Evolutionary conservation across 495 filamentous ascomycete genomes (phyloP), one percentile per base, ranked within the genome.

Genomic region (Tuber borchii): DNA sequence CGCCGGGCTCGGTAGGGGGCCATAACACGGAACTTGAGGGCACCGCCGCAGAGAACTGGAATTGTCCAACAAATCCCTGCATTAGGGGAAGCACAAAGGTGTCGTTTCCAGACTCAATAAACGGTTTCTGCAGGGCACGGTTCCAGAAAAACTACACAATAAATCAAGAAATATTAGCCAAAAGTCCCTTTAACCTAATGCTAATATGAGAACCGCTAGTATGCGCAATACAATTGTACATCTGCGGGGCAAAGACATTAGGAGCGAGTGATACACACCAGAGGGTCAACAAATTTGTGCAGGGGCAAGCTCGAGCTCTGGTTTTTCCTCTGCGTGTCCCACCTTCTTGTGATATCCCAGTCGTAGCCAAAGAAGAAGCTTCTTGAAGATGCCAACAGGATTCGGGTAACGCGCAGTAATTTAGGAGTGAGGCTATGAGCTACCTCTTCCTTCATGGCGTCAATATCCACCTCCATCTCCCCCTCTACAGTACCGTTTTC

Each of bases 341-440:
- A 82, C 76, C 88, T 89, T 68, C 90, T 87, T 17, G 95, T 97
- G 45, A 97, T 87, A 81, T 97, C 94, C 83, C 92, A 88, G 77
- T 99, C 95, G 83, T 99, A 97, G 19, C 93, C 90, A 80, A 92
- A 99, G 85, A 90, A 97, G 85, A 97, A 97, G 83, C 92, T 97
- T 73, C 87, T 87, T 26, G 91, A 93, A 6, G 90, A 87, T 5
- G 88, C 88, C 79, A 97, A 92, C 71, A 96, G 85, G 70, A 97
- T 86, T 82, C 91, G 92, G 19, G 93, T 91, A 71, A 92, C 95
- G 22, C 91, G 88, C 42, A 99, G 85, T 71, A 97, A 84, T 84
- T 96, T 97, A 2, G 95, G 94, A 45, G 95, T 86, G 26, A 98
- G 84, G n/a, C 83, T 82, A 45, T 86, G 84, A 46, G 82, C 82